Evolutionary conservation across 2,329 filamentous ascomycete genomes (phyloP).

Genomic region (Colletotrichum orbiculare): DNA sequence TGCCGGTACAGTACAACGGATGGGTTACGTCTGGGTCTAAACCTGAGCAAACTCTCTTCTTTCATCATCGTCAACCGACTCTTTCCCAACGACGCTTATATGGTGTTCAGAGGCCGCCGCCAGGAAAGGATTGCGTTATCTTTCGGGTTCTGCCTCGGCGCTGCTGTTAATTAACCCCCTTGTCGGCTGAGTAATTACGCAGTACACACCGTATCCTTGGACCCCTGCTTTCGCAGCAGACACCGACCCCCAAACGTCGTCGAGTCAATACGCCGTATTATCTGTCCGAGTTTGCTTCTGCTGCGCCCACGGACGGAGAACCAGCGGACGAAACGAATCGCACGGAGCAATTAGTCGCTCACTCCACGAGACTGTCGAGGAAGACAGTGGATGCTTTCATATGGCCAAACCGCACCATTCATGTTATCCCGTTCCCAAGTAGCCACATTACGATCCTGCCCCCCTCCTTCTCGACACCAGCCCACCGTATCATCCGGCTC

Average conservation of each 20-base stretch:
- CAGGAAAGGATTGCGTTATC: background rate
- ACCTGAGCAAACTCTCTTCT: constrained; percentile 27
- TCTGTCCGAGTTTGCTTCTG: background rate
- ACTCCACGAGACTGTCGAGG: background rate
- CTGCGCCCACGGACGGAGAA: constrained; percentile 22
- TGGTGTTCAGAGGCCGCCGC: background rate
- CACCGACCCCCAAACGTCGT: too few relatives aligned
- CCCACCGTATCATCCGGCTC: constrained; percentile 22
- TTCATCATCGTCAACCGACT: constrained; percentile 23
- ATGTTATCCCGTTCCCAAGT: constrained; percentile 18
- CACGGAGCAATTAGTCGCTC: constrained; percentile 24
- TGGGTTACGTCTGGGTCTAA: constrained; percentile 22
- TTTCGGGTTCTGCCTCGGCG: background rate
- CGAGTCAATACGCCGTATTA: too few relatives aligned
- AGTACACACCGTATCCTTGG: background rate
- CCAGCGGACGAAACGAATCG: constrained; percentile 11
- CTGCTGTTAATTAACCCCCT: constrained; percentile 5
- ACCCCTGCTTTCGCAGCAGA: too few relatives aligned
- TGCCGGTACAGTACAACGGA: constrained; percentile 22
- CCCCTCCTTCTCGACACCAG: constrained; percentile 1
- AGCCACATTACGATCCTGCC: constrained; percentile 27
- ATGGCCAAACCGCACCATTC: background rate
- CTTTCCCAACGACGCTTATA: background rate
- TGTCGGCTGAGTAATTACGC: constrained; percentile 32
- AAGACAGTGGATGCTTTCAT: background rate